Conservation (phyloP, 345 rosid species). For the Firmiana major region DNA sequence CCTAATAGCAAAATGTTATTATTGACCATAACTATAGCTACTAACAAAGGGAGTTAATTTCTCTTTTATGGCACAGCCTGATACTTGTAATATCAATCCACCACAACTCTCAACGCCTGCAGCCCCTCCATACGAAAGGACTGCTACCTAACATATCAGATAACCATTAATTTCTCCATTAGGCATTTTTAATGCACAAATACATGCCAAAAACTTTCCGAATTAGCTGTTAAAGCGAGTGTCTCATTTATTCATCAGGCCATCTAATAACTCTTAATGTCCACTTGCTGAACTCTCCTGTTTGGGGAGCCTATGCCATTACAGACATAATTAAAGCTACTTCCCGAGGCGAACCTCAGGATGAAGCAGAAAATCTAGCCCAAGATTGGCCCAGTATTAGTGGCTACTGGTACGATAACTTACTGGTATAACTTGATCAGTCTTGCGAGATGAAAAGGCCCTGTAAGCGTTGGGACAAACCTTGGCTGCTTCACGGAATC, state of each 20-base stretch:
- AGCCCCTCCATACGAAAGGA: no score
- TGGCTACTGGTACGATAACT: constrained; percentile 6
- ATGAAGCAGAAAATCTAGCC: not conserved
- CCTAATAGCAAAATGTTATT: not conserved
- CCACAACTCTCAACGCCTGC: not conserved
- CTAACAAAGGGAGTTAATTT: not conserved
- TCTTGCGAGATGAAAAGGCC: constrained; percentile 49
- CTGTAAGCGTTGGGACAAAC: constrained; percentile 47
- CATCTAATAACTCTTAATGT: no score
- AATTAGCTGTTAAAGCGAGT: not conserved
- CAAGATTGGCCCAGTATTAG: not conserved
- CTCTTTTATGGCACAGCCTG: no score
- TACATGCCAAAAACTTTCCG: not conserved
- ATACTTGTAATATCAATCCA: no score
- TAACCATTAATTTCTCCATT: no score
- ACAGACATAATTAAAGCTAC: no score
- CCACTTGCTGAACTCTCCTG: no score
- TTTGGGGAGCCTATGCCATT: no score
- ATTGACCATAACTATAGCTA: not conserved
- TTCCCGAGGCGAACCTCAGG: no score
- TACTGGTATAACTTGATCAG: constrained; percentile 64
- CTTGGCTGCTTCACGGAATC: constrained; percentile 51
- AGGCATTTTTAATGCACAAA: not conserved
- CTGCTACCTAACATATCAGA: no score
- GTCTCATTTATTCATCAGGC: not conserved